Conservation (phyloP, 1,284 basidiomycete genomes). For the Malassezia japonica region DNA sequence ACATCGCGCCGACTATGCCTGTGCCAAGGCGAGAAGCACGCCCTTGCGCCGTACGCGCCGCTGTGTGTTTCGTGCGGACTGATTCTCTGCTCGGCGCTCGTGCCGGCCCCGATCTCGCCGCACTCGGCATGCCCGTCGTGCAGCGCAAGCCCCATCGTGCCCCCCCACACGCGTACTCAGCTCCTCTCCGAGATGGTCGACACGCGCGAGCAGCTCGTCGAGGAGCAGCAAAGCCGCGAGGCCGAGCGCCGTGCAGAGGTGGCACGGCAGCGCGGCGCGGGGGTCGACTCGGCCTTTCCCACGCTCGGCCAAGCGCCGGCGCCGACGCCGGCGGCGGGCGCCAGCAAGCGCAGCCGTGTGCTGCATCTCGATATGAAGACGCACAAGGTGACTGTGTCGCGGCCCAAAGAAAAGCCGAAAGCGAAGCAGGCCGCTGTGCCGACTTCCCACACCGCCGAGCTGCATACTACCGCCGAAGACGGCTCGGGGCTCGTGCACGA, state of each 20-base stretch:
- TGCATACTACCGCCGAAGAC: constrained; percentile 10
- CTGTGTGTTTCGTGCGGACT: constrained; percentile 13
- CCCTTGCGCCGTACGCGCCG: not conserved
- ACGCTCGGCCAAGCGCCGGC: not conserved
- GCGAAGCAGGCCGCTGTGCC: not conserved
- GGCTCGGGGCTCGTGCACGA: constrained; percentile 6
- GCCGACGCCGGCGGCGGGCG: not conserved
- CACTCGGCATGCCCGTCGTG: constrained; percentile 14
- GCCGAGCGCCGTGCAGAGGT: not conserved
- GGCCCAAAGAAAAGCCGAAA: not conserved
- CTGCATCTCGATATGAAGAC: constrained; percentile 17
- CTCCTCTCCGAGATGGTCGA: constrained; percentile 4
- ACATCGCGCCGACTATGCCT: constrained; percentile 2
- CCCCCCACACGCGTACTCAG: not conserved
- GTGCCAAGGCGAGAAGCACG: constrained; percentile 12
- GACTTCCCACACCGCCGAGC: not conserved
- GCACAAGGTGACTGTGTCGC: constrained; percentile 15
- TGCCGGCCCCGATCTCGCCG: constrained; percentile 9
- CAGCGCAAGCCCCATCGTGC: constrained; percentile 5
- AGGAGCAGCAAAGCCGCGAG: constrained; percentile 7
- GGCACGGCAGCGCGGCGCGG: not conserved
- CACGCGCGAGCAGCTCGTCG: constrained; percentile 6
- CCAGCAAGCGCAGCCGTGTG: constrained; percentile 4
- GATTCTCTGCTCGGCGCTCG: constrained; percentile 9
- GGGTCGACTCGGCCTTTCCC: not conserved